Evolutionary conservation across 108 stramenopile genomes (phyloP), one percentile per base, ranked within the genome.

Genomic region (Pseudonitzschia pungens): DNA sequence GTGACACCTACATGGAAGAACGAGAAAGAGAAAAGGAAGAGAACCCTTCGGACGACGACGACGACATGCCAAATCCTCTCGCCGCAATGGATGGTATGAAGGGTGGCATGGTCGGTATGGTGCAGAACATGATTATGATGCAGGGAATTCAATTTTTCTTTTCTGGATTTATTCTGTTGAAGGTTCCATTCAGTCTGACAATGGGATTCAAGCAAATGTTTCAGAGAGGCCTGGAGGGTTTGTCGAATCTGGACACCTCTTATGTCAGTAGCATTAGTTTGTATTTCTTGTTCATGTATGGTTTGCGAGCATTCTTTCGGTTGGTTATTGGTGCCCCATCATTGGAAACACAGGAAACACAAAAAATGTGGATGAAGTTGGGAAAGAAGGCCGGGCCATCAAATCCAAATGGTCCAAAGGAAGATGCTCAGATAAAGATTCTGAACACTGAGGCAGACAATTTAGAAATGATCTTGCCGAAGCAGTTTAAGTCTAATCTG

Each of bases 51-150:
- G 66, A 80, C 69, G 77, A 69, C 32, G 84, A 81, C 72, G 78
- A 80, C 57, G 73, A 83, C 67, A 62, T 81, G 65, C 77, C 80
- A 14, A 78, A 64, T 63, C 77, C 77, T 67, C 84, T 60, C 73
- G 83, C 77, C 8, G 77, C 69, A 18, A 78, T 78, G 77, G 77
- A 78, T 33, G 72, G 72, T 2, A 89, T 96, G 87, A 92, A 95
- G 77, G 96, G 96, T 40, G 93, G 97, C 58, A 96, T 97, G 87
- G 90, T 88, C 6, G 96, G 95, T 58, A 97, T 98, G 93, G 89
- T 98, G 0, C 98, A 98, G 67, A 98, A 99, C 70, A 98, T 99
- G 96, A 93, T 97, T 67, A 98, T 99, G 97, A 98, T 98, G 97
- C 92, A 93, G 65, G 95, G 93, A n/a, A 96, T 98, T 56, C 85